Percentiles rank a stretch among this genome's conserved stretches.
These are phyloP conservation scores for Linum lewisii DNA, from an alignment of 345 rosid genomes.

Conservation along the genomic window DNA sequence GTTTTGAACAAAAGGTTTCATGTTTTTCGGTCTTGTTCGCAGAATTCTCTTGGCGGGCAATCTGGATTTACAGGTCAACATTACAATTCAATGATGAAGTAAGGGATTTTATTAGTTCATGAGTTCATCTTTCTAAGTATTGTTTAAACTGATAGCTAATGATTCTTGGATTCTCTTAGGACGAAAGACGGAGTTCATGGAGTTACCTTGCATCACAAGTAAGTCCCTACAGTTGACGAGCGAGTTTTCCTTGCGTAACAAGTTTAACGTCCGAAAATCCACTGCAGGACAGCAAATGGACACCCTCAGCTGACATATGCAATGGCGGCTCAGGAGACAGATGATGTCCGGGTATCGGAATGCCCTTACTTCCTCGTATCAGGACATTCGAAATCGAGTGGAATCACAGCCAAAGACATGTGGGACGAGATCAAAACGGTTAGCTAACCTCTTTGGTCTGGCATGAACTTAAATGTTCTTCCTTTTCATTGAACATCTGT, in stretches of 20 bases:
- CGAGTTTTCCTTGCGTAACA: neutral
- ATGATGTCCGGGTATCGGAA: constrained; percentile 2
- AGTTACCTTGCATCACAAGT: constrained; percentile 7
- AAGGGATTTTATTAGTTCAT: neutral
- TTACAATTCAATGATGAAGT: constrained; percentile 4
- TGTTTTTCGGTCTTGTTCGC: neutral
- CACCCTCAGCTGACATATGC: constrained; percentile 4
- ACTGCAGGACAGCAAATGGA: constrained; percentile 5
- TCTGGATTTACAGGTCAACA: constrained; percentile 9
- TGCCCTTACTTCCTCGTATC: constrained; percentile 4
- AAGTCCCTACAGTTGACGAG: neutral
- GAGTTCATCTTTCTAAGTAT: too few species aligned
- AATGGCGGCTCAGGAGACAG: constrained; percentile 7
- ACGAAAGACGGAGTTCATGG: constrained; percentile 6
- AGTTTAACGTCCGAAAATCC: neutral
- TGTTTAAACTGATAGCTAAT: neutral
- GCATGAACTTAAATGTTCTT: neutral
- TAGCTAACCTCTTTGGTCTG: neutral
- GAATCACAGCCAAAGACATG: constrained; percentile 9
- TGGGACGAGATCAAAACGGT: constrained; percentile 9
- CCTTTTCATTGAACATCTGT: neutral
- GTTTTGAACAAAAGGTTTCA: neutral
- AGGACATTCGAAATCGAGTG: neutral
- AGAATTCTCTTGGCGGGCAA: constrained; percentile 8
- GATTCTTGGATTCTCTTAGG: neutral